phyloP scores from a whole-genome alignment of 108 stramenopile species.

The Nannochloropsis granulata region DNA sequence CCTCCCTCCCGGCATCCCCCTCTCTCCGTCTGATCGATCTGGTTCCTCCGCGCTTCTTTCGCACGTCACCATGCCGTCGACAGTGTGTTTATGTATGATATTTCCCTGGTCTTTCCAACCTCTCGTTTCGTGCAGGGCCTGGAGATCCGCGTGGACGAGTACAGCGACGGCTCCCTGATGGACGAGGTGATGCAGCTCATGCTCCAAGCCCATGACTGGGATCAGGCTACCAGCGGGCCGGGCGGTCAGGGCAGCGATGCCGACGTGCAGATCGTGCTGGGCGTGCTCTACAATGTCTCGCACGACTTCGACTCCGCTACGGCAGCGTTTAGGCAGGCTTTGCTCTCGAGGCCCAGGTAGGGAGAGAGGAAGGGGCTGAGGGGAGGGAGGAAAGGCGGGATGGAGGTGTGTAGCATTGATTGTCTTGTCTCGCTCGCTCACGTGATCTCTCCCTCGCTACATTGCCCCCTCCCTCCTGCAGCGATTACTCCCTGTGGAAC shows the following conservation, averaged over 20 bases:
- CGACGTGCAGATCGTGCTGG: slow-evolving; percentile 68
- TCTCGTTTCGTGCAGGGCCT: neutral
- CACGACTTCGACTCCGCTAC: slow-evolving; percentile 69
- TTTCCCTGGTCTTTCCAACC: neutral
- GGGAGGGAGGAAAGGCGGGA: neutral
- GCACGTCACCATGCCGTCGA: neutral
- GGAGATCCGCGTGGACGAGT: slow-evolving; percentile 42
- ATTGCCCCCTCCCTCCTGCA: slow-evolving; percentile 10
- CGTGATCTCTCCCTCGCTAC: neutral
- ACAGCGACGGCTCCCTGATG: slow-evolving; percentile 51
- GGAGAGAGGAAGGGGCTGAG: neutral
- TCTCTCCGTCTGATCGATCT: neutral
- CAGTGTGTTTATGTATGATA: no score
- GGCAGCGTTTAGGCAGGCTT: slow-evolving; percentile 52
- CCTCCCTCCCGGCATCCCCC: neutral
- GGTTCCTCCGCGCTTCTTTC: neutral
- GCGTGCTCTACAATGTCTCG: slow-evolving; percentile 79
- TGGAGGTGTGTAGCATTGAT: neutral
- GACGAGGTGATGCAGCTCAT: slow-evolving; percentile 68
- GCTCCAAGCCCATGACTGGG: slow-evolving; percentile 51
- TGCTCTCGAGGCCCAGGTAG: slow-evolving; percentile 32
- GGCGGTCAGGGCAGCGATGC: slow-evolving; percentile 40
- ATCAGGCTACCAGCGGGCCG: neutral
- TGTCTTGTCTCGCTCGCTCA: neutral
- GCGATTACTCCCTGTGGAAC: slow-evolving; percentile 73